Percentiles rank a stretch among this genome's conserved stretches.
Evolutionary conservation across 768 basidiomycete genomes (phyloP).

Genomic region (Galerina sulciceps): DNA sequence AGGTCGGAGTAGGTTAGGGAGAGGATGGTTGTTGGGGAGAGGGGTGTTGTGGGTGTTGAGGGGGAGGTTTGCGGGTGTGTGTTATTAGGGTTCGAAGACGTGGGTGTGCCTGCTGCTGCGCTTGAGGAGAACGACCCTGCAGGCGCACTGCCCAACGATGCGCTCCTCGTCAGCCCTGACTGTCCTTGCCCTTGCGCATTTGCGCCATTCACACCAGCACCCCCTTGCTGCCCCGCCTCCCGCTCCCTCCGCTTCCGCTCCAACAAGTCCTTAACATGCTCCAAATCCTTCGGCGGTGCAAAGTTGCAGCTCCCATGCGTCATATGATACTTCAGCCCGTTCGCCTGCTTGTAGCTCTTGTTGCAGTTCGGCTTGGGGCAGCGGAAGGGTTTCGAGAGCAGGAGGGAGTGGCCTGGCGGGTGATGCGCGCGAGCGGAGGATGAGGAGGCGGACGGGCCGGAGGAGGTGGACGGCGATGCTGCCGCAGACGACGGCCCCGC

Average conservation of each 20-base stretch:
- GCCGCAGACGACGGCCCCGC: background rate
- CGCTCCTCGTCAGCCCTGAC: constrained; percentile 22
- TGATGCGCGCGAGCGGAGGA: background rate
- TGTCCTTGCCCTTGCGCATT: too few relatives aligned
- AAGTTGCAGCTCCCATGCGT: constrained; percentile 94
- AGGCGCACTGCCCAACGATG: constrained; percentile 22
- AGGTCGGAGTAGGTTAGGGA: constrained; percentile 39
- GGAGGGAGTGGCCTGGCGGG: constrained; percentile 54
- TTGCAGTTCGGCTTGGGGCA: constrained; percentile 96
- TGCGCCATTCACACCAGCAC: background rate
- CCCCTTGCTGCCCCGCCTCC: constrained; percentile 26
- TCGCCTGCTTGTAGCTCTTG: constrained; percentile 96
- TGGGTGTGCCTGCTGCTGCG: background rate
- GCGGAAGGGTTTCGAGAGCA: constrained; percentile 84
- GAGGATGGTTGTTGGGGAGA: constrained; percentile 29
- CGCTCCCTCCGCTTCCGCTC: constrained; percentile 55
- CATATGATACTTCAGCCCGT: constrained; percentile 94
- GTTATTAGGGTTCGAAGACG: constrained; percentile 2
- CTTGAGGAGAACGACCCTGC: constrained; percentile 3
- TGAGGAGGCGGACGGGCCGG: background rate
- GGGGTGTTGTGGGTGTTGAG: constrained; percentile 20
- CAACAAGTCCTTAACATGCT: constrained; percentile 75
- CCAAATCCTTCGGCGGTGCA: constrained; percentile 84
- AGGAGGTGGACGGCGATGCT: background rate
- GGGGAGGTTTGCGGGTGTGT: constrained; percentile 1